phyloP scores from a whole-genome alignment of 1,284 basidiomycete genomes.

The Malassezia dermatis region DNA sequence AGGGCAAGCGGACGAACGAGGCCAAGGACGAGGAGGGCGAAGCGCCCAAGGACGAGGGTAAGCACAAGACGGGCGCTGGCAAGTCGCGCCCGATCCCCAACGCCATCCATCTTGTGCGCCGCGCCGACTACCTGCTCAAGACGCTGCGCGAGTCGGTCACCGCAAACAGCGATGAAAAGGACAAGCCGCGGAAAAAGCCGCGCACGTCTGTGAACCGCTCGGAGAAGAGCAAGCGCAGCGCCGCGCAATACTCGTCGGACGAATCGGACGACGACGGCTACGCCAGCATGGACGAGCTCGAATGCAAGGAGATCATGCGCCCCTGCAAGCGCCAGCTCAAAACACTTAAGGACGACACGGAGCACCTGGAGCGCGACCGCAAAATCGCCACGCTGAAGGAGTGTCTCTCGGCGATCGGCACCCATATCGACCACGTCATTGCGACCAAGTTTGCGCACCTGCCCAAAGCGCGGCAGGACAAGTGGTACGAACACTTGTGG shows the following conservation, averaged over 20 bases:
- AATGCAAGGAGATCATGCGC: conserved; percentile 87
- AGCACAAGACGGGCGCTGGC: conserved; percentile 24
- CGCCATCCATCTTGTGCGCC: conserved; percentile 76
- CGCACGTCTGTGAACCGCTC: conserved; percentile 12
- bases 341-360: conserved; percentile 78
- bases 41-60: conserved; percentile 37
- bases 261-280: conserved; percentile 30
- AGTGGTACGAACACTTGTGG: conserved; percentile 91
- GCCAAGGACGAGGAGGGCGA: conserved; percentile 51
- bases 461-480: conserved; percentile 65
- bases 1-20: conserved; percentile 52
- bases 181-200: conserved; percentile 17
- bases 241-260: conserved; percentile 22
- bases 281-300: conserved; percentile 80
- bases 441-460: conserved; percentile 58
- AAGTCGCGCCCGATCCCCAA: conserved; percentile 40
- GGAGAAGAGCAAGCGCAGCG: conserved; percentile 19
- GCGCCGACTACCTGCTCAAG: conserved; percentile 85
- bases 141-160: conserved; percentile 64
- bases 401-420: conserved; percentile 83
- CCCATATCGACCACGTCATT: conserved; percentile 76
- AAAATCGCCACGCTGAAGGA: conserved; percentile 93
- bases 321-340: conserved; percentile 96
- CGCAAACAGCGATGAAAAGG: not conserved
- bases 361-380: conserved; percentile 80